phyloP scores from a whole-genome alignment of 169 alveolate species.

The Plasmodium coatneyi region DNA sequence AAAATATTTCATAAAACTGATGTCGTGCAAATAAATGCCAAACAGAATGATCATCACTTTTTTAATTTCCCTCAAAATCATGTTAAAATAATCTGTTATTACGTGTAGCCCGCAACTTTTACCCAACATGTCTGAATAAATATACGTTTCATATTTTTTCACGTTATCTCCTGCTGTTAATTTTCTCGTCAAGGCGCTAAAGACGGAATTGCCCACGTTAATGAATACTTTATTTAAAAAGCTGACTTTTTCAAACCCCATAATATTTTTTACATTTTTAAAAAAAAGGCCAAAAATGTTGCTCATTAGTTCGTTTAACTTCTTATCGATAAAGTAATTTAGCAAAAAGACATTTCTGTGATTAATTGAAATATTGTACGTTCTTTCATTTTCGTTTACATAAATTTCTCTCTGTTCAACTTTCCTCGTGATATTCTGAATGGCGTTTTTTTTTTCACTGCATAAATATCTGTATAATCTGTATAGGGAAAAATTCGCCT shows the following conservation, averaged over 20 bases:
- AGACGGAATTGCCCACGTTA: background rate
- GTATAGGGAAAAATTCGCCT: constrained; percentile 7
- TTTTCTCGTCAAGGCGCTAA: constrained; percentile 18
- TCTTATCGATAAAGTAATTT: constrained; percentile 14
- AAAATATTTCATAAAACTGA: constrained; percentile 33
- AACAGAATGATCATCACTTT: constrained; percentile 33
- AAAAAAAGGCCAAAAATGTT: constrained; percentile 22
- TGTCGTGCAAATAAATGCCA: constrained; percentile 58
- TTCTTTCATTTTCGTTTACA: background rate
- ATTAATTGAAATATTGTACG: background rate
- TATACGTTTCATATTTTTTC: constrained; percentile 53
- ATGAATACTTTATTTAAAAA: constrained; percentile 54
- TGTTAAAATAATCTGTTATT: constrained; percentile 12
- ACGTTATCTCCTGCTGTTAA: background rate
- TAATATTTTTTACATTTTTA: constrained; percentile 42
- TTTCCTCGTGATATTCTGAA: background rate
- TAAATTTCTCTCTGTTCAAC: constrained; percentile 1
- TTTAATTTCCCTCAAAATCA: constrained; percentile 16
- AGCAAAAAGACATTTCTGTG: constrained; percentile 1
- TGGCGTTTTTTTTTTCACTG: background rate
- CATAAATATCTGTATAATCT: constrained; percentile 4
- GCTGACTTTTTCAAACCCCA: constrained; percentile 55
- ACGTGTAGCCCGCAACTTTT: background rate
- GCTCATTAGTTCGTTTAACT: constrained; percentile 6
- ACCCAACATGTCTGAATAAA: background rate